Base-by-base conservation (phyloP, 2,329 filamentous ascomycete species). In the Fusarium graminum region DNA sequence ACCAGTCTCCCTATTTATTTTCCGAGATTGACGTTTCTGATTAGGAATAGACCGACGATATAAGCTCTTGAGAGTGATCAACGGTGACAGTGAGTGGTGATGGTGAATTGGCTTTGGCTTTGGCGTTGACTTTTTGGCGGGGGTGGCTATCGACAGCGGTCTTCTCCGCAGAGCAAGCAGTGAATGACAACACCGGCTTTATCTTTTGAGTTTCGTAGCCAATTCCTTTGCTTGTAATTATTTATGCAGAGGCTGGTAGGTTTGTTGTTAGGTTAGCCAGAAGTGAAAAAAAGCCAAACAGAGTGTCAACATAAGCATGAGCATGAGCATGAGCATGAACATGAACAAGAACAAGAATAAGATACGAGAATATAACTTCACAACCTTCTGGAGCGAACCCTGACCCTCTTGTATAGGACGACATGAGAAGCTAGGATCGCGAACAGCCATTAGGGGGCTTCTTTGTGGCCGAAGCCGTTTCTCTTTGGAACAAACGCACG, bases 401-500 rank as follows among this genome's bases (percentile, higher is more conserved):
- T 44, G 36, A 55, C 58, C 65, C 52, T 73, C 69, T 73, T 71
- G 69, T 65, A 67, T 47, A 44, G 40, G 51, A 58, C 29, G 52
- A 36, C 28, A 59, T 36, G 42, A 40, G 49, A 50, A 58, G 43
- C 51, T 52, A 49, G 58, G 63, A 72, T 72, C 68, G 66, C 56
- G 63, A 72, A 64, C 67, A 67, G 67, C 70, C 59, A 69, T 59
- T 59, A 26, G 52, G 59, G 49, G 43, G 57, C 39, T 54, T 62
- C 67, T 70, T 66, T 69, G 68, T 65, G 58, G 46, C 70, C 47
- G 65, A 72, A 73, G 50, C 63, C 68, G 69, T 70, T 71, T 68
- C 55, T 59, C 44, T 68, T 66, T 60, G 60, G 53, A 59, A 19
- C 43, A 59, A 44, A 57, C 32, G 29, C 32, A 36, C 34, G n/a